Conservation (phyloP, 2,329 filamentous ascomycete genomes). For the Neurospora sp. region DNA sequence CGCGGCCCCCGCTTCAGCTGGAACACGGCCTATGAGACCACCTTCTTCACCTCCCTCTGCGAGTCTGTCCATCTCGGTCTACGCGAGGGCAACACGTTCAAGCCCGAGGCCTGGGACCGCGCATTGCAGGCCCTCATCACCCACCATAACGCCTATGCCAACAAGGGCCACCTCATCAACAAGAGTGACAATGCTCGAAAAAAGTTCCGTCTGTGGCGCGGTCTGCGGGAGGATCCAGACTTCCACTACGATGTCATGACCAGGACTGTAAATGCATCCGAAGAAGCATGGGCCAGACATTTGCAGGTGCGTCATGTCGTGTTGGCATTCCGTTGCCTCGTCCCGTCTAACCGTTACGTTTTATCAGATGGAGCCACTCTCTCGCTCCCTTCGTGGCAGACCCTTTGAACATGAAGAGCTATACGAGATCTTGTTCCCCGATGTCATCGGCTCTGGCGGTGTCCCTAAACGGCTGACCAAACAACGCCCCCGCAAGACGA, state of each 20-base stretch:
- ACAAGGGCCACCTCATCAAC: conserved; percentile 53
- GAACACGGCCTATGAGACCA: conserved; percentile 48
- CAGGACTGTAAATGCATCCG: conserved; percentile 43
- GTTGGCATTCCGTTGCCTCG: not conserved
- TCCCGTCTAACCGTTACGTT: conserved; percentile 4
- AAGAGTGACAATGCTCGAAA: conserved; percentile 55
- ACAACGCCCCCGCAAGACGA: conserved; percentile 35
- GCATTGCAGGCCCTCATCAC: conserved; percentile 44
- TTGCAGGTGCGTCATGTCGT: conserved; percentile 38
- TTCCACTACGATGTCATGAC: conserved; percentile 44
- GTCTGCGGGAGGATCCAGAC: conserved; percentile 46
- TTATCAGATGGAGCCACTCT: conserved; percentile 46
- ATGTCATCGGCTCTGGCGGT: conserved; percentile 50
- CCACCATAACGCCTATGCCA: conserved; percentile 45
- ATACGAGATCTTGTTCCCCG: conserved; percentile 51
- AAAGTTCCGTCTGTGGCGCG: conserved; percentile 52
- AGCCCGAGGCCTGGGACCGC: conserved; percentile 51
- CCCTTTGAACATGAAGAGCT: conserved; percentile 52
- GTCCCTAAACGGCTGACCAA: conserved; percentile 51
- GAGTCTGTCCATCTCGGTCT: conserved; percentile 48
- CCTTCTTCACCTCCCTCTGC: conserved; percentile 51
- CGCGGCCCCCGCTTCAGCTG: conserved; percentile 47
- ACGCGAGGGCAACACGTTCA: conserved; percentile 50
- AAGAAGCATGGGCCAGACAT: conserved; percentile 48
- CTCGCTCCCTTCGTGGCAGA: conserved; percentile 45